Percentiles rank a stretch among this genome's conserved stretches.
Conservation (phyloP, 2,329 filamentous ascomycete genomes). For the Cladosporium sp. region DNA sequence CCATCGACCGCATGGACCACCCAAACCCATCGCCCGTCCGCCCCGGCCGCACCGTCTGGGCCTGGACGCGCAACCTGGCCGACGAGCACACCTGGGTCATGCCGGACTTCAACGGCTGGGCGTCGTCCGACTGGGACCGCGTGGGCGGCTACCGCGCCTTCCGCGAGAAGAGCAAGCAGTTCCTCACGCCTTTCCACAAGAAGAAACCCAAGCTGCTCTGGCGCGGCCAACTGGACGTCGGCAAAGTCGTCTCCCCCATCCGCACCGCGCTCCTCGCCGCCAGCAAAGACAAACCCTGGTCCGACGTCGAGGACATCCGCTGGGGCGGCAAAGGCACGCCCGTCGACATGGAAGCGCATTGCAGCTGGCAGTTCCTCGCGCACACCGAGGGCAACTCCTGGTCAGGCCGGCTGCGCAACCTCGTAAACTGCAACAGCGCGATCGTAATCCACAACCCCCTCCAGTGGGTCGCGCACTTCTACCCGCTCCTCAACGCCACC, state of each 20-base stretch:
- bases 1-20: conserved; percentile 22
- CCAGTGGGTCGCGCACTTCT: conserved; percentile 20
- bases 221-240: conserved; percentile 23
- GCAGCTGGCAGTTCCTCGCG: conserved; percentile 21
- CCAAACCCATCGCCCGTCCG: neutral
- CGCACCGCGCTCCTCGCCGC: conserved; percentile 26
- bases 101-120: conserved; percentile 48
- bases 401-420: conserved; percentile 24
- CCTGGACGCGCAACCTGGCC: conserved; percentile 5
- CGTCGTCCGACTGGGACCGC: conserved; percentile 30
- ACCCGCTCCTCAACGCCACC: conserved; percentile 20
- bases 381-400: conserved; percentile 26
- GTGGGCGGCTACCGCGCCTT: conserved; percentile 17
- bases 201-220: conserved; percentile 26
- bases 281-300: conserved; percentile 29
- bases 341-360: conserved; percentile 21
- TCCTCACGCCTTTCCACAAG: conserved; percentile 10
- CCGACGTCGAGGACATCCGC: conserved; percentile 28
- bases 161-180: conserved; percentile 16
- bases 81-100: conserved; percentile 39
- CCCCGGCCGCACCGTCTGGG: conserved; percentile 30
- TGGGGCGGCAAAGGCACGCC: conserved; percentile 14
- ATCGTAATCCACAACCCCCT: conserved; percentile 21
- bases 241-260: conserved; percentile 17
- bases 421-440: conserved; percentile 25